Percentiles rank a stretch among this genome's conserved stretches.
Conservation (phyloP, 768 basidiomycete species). For the Agaricus blazei region DNA sequence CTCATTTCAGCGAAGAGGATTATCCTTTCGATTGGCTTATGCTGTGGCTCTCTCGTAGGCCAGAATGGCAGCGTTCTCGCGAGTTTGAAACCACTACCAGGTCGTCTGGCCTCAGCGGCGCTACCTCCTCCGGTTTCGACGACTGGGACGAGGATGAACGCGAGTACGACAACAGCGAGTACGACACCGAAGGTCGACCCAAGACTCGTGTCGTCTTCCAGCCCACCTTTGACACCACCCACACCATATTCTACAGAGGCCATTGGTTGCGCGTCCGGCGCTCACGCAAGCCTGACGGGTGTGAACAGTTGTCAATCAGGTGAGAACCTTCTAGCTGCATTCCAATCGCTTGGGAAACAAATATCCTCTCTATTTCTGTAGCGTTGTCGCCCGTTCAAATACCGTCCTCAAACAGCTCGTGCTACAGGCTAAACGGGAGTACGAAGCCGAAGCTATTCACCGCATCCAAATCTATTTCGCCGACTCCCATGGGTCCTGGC, state of each 20-base stretch:
- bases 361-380: constrained; percentile 4
- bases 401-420: constrained; percentile 85
- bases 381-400: constrained; percentile 81
- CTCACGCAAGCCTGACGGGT: constrained; percentile 62
- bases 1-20: constrained; percentile 87
- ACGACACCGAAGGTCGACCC: constrained; percentile 40
- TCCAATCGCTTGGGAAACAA: neutral
- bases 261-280: constrained; percentile 81
- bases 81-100: constrained; percentile 89
- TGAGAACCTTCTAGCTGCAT: constrained; percentile 17
- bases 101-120: constrained; percentile 55
- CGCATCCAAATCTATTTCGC: constrained; percentile 89
- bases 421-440: constrained; percentile 84
- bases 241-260: constrained; percentile 81
- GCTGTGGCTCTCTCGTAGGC: constrained; percentile 80
- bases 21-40: constrained; percentile 90
- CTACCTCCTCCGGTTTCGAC: constrained; percentile 36
- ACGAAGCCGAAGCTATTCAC: constrained; percentile 82
- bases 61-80: constrained; percentile 85
- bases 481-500: constrained; percentile 83
- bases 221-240: constrained; percentile 82
- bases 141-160: constrained; percentile 32
- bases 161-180: constrained; percentile 29
- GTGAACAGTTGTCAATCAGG: constrained; percentile 78
- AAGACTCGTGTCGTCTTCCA: constrained; percentile 85